phyloP scores from a whole-genome alignment of 768 basidiomycete genomes.

The Paxillus involutus region DNA sequence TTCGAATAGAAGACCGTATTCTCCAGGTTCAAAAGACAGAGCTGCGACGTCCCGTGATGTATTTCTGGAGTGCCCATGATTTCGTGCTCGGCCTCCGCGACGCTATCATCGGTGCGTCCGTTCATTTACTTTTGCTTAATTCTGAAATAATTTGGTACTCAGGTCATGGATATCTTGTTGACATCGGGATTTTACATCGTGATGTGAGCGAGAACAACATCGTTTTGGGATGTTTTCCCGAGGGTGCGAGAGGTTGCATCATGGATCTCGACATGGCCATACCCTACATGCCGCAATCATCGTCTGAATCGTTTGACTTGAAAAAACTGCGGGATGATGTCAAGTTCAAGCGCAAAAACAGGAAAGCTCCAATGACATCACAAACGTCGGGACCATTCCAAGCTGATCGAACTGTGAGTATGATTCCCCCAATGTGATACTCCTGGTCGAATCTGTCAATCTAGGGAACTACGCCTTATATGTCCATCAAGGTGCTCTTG shows the following conservation, averaged over 20 bases:
- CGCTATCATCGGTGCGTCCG: background rate
- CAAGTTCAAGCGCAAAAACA: too few relatives aligned
- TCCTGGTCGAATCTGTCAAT: background rate
- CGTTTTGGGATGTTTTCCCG: too few relatives aligned
- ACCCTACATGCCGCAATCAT: background rate
- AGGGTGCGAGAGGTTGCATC: too few relatives aligned
- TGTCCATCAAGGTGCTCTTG: background rate
- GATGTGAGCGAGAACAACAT: background rate
- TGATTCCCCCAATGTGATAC: background rate
- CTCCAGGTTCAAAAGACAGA: background rate
- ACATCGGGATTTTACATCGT: background rate
- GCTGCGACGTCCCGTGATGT: background rate
- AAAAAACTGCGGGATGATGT: background rate
- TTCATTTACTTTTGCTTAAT: background rate
- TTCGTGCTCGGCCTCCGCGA: slow-evolving; percentile 5
- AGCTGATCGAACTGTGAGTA: background rate
- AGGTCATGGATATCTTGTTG: slow-evolving; percentile 1
- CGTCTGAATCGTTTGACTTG: background rate
- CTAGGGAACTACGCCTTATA: background rate
- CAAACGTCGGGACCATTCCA: background rate
- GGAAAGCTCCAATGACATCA: background rate
- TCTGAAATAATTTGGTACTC: background rate
- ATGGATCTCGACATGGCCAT: background rate
- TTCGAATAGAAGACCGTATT: background rate
- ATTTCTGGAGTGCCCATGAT: slow-evolving; percentile 6